Conservation (phyloP, 768 basidiomycete genomes). For the Amanita pseudoporphyria region DNA sequence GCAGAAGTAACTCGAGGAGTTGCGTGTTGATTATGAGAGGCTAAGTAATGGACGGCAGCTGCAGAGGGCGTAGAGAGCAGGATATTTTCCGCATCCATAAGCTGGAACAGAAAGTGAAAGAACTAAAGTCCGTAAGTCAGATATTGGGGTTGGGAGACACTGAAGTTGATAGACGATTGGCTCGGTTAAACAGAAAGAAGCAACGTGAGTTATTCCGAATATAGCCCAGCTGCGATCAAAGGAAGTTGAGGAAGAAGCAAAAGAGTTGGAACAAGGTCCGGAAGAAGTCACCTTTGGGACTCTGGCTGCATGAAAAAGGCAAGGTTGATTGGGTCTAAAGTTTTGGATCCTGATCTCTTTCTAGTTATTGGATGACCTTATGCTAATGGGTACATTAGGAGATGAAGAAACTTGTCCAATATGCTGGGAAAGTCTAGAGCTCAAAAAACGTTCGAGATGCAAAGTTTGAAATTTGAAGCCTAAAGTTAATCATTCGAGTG, state of each 20-base stretch:
- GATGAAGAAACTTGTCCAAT: slow-evolving; percentile 29
- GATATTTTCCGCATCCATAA: slow-evolving; percentile 5
- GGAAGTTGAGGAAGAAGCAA: slow-evolving; percentile 27
- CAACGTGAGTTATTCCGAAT: slow-evolving; percentile 5
- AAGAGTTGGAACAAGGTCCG: slow-evolving; percentile 22
- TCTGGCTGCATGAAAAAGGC: slow-evolving; percentile 34
- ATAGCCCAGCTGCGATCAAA: slow-evolving; percentile 14
- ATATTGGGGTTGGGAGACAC: neutral
- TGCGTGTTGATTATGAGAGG: slow-evolving; percentile 14
- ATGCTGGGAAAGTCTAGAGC: slow-evolving; percentile 24
- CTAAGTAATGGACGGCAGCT: slow-evolving; percentile 4
- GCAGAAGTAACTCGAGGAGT: slow-evolving; percentile 8
- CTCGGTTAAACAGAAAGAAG: slow-evolving; percentile 14
- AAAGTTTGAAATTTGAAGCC: slow-evolving; percentile 21
- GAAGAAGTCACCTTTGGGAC: slow-evolving; percentile 22
- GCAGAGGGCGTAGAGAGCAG: slow-evolving; percentile 2
- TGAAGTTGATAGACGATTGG: neutral
- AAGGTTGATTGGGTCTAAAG: neutral
- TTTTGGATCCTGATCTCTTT: neutral
- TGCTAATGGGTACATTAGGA: slow-evolving; percentile 25
- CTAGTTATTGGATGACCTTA: slow-evolving; percentile 30
- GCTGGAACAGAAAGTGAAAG: slow-evolving; percentile 9
- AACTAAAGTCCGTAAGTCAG: slow-evolving; percentile 12
- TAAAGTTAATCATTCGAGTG: neutral
- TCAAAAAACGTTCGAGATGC: slow-evolving; percentile 23